A percentile compares a stretch with the other conserved stretches of the same genome.
Evolutionary conservation across 805 yeast genomes (phyloP).

Genomic region (Saturnispora serradocipensis): DNA sequence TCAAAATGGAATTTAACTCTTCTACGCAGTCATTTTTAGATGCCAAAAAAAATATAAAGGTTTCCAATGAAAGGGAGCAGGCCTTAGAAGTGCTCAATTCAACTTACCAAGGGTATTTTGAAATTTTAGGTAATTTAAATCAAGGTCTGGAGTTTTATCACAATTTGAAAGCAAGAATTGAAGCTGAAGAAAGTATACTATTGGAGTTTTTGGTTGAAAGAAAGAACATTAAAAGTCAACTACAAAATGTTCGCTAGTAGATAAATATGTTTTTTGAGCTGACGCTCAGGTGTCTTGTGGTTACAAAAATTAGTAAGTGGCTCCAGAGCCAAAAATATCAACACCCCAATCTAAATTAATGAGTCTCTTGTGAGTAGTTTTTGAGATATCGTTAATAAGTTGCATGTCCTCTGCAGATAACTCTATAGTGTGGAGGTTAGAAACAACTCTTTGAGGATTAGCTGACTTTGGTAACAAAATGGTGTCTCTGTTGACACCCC

Average conservation of each 20-base stretch:
- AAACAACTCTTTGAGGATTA: constrained; percentile 25
- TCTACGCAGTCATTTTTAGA: constrained; percentile 24
- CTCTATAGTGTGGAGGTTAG: constrained; percentile 29
- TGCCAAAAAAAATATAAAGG: constrained; percentile 24
- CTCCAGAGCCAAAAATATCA: constrained; percentile 7
- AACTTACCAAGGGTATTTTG: constrained; percentile 42
- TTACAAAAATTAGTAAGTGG: background rate
- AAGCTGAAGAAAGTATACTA: background rate
- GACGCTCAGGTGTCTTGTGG: background rate
- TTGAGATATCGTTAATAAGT: constrained; percentile 15
- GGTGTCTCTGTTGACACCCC: constrained; percentile 49
- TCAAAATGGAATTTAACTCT: constrained; percentile 26
- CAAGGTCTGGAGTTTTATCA: constrained; percentile 68
- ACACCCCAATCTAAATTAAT: constrained; percentile 13
- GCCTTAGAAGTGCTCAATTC: constrained; percentile 44
- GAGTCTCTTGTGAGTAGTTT: constrained; percentile 7
- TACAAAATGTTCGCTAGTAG: background rate
- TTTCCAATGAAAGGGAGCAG: constrained; percentile 33
- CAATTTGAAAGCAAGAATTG: constrained; percentile 33
- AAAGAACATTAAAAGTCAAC: background rate
- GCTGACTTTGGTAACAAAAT: constrained; percentile 32
- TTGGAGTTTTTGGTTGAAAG: background rate
- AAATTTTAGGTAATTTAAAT: constrained; percentile 48
- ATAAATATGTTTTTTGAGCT: background rate
- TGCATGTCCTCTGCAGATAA: constrained; percentile 31